A percentile compares a stretch with the other conserved stretches of the same genome.
Evolutionary conservation across 257 asterid species (phyloP).

Genomic region (Solanum paucissectum): DNA sequence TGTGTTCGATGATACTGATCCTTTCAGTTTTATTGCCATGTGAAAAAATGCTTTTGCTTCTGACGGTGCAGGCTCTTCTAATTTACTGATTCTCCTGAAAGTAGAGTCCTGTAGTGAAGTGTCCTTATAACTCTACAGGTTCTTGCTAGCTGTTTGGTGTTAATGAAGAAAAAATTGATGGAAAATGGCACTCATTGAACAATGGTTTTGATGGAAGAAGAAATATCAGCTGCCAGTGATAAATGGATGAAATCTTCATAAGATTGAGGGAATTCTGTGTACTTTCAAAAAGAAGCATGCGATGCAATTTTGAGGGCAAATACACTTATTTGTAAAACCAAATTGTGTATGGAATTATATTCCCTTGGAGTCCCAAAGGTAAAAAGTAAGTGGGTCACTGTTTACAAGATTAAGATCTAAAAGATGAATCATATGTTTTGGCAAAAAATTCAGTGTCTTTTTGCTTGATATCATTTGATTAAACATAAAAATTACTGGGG

Average conservation of each 20-base stretch:
- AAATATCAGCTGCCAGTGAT: neutral
- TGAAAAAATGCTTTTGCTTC: neutral
- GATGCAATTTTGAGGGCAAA: neutral
- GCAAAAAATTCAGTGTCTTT: neutral
- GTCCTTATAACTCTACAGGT: neutral
- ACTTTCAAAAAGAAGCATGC: neutral
- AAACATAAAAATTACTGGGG: neutral
- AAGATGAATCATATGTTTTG: neutral
- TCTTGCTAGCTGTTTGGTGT: neutral
- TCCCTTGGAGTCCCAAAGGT: neutral
- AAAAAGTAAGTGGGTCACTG: neutral
- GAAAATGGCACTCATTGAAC: neutral
- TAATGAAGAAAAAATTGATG: neutral
- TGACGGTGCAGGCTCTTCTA: neutral
- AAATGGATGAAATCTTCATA: neutral
- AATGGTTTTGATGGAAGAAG: neutral
- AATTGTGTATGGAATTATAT: neutral
- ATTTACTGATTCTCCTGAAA: neutral
- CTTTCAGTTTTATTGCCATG: neutral
- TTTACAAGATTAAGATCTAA: neutral
- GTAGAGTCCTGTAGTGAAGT: neutral
- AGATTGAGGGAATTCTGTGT: neutral
- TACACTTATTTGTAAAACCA: neutral
- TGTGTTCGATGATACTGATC: neutral
- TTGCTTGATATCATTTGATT: neutral